These are phyloP conservation scores for Beauveria sp. DNA, from an alignment of 2,329 filamentous ascomycete species.

Conservation along the genomic window DNA sequence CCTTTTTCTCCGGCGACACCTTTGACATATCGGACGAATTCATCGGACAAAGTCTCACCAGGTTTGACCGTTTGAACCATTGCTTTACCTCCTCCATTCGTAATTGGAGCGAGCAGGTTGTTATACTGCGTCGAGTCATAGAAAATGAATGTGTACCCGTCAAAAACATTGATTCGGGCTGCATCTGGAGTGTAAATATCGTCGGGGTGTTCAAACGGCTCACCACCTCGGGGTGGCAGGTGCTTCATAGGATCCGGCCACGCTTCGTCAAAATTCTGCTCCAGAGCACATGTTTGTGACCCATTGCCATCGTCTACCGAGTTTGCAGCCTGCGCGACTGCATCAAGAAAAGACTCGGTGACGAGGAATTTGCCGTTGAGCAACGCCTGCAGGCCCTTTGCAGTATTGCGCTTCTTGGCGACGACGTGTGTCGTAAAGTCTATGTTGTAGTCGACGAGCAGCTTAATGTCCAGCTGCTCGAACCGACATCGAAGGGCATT, in stretches of 20 bases:
- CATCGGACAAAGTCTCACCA: constrained; percentile 59
- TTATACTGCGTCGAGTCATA: constrained; percentile 69
- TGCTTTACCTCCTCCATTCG: constrained; percentile 76
- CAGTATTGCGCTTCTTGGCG: constrained; percentile 80
- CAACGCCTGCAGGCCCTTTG: constrained; percentile 78
- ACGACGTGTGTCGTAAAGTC: constrained; percentile 79
- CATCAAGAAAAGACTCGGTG: constrained; percentile 63
- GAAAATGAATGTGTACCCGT: constrained; percentile 84
- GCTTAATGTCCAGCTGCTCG: constrained; percentile 84
- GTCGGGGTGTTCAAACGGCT: constrained; percentile 61
- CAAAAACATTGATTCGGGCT: constrained; percentile 63
- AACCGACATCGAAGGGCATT: constrained; percentile 55
- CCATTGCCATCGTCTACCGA: constrained; percentile 39
- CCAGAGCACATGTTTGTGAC: constrained; percentile 50
- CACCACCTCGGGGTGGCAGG: constrained; percentile 67
- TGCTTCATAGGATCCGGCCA: constrained; percentile 72
- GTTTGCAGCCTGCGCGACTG: constrained; percentile 55
- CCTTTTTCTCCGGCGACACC: constrained; percentile 68
- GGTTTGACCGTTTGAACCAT: constrained; percentile 55
- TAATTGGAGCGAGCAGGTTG: constrained; percentile 66
- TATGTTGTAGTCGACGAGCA: constrained; percentile 62
- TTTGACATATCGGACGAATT: constrained; percentile 73
- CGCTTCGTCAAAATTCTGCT: constrained; percentile 67
- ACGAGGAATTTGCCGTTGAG: constrained; percentile 77
- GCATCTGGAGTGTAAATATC: constrained; percentile 66